These are phyloP conservation scores for Calonectria crousiana DNA, from an alignment of 2,329 filamentous ascomycete genomes.

Conservation along the genomic window DNA sequence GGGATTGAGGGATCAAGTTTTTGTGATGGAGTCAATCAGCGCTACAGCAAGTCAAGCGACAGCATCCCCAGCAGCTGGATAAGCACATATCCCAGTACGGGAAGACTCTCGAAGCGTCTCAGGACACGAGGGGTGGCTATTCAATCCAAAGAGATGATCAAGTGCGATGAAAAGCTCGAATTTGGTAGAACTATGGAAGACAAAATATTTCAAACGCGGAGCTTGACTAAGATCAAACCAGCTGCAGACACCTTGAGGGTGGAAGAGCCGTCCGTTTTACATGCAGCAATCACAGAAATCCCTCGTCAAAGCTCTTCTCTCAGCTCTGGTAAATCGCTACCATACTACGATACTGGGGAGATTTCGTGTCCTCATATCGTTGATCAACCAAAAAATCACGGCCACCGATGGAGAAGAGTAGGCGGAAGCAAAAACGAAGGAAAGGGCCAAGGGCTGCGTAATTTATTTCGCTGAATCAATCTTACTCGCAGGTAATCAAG, in stretches of 20 bases:
- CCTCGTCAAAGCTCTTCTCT: slow-evolving; percentile 16
- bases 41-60: slow-evolving; percentile 31
- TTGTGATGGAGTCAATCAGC: neutral
- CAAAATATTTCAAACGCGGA: slow-evolving; percentile 12
- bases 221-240: slow-evolving; percentile 15
- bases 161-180: neutral
- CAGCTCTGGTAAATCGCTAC: slow-evolving; percentile 14
- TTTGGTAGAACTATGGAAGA: slow-evolving; percentile 19
- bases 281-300: slow-evolving; percentile 25
- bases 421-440: slow-evolving; percentile 52
- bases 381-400: slow-evolving; percentile 38
- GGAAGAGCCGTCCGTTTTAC: neutral
- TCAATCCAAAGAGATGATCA: slow-evolving; percentile 7
- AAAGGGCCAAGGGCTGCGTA: slow-evolving; percentile 56
- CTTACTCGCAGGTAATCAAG: neutral
- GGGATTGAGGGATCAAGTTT: slow-evolving; percentile 10
- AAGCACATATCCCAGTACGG: slow-evolving; percentile 26
- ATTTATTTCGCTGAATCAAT: slow-evolving; percentile 54
- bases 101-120: slow-evolving; percentile 22
- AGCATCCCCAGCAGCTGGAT: slow-evolving; percentile 12
- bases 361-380: slow-evolving; percentile 13
- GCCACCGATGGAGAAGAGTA: slow-evolving; percentile 53
- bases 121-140: slow-evolving; percentile 18
- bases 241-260: neutral
- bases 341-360: slow-evolving; percentile 25